These are phyloP conservation scores for Zymoseptoria crescenta DNA, from an alignment of 2,329 filamentous ascomycete genomes.

Conservation along the genomic window DNA sequence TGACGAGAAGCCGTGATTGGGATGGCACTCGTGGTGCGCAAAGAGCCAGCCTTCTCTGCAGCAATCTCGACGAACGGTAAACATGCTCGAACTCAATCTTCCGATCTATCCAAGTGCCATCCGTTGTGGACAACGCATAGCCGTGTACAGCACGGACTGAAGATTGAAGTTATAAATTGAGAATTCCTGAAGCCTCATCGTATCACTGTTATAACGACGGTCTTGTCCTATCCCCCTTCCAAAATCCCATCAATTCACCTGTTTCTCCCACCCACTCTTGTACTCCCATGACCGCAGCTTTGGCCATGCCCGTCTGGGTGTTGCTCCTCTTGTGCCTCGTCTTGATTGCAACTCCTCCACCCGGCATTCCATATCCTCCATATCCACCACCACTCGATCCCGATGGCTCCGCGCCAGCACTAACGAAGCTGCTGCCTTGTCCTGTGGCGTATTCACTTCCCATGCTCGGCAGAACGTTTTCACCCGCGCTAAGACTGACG, in stretches of 20 bases:
- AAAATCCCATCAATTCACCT: slow-evolving; percentile 55
- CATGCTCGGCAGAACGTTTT: slow-evolving; percentile 92
- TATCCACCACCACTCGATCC: slow-evolving; percentile 8
- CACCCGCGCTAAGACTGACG: slow-evolving; percentile 84
- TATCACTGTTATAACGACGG: slow-evolving; percentile 24
- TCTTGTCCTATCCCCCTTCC: slow-evolving; percentile 51
- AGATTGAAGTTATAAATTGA: not conserved
- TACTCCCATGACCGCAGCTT: slow-evolving; percentile 51
- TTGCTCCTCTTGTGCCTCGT: slow-evolving; percentile 44
- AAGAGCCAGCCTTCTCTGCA: too few relatives aligned
- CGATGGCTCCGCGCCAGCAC: slow-evolving; percentile 34
- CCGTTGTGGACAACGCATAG: too few relatives aligned
- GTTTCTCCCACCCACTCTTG: slow-evolving; percentile 57
- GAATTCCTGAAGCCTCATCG: not conserved
- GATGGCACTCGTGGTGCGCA: too few relatives aligned
- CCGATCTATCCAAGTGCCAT: too few relatives aligned
- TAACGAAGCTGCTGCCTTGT: slow-evolving; percentile 44
- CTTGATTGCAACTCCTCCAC: slow-evolving; percentile 29
- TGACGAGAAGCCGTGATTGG: not conserved
- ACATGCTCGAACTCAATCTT: too few relatives aligned
- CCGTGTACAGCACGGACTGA: not conserved
- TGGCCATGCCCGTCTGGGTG: slow-evolving; percentile 48
- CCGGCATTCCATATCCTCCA: slow-evolving; percentile 38
- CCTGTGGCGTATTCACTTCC: slow-evolving; percentile 65
- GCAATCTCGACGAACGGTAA: too few relatives aligned